Percentiles rank a stretch among this genome's conserved stretches.
Evolutionary conservation across 345 rosid genomes (phyloP).

Genomic region (Nephelium lappaceum): DNA sequence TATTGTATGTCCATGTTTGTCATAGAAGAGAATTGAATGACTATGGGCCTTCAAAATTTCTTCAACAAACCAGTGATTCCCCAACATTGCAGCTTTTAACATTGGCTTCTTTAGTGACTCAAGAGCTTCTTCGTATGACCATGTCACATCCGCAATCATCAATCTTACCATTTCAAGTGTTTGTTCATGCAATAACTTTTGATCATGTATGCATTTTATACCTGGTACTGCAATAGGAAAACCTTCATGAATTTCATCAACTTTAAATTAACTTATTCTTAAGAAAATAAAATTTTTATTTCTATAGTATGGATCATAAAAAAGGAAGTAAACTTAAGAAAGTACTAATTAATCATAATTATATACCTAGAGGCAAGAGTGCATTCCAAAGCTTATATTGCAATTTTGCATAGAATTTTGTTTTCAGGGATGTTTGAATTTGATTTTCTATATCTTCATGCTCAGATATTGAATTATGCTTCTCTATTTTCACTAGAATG

Average conservation of each 20-base stretch:
- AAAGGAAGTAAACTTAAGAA: no score
- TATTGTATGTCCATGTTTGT: not conserved
- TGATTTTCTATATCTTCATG: not conserved
- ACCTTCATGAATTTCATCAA: not conserved
- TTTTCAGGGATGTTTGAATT: no score
- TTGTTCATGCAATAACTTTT: not conserved
- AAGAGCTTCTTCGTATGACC: not conserved
- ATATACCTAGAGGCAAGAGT: not conserved
- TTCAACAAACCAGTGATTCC: not conserved
- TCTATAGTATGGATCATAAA: no score
- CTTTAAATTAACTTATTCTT: not conserved
- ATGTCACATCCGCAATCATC: not conserved
- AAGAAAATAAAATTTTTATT: no score
- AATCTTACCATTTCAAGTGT: not conserved
- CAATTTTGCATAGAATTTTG: not conserved
- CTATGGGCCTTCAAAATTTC: not conserved
- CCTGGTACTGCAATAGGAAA: not conserved
- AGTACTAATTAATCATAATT: no score
- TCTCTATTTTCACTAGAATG: not conserved
- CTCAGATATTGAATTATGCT: not conserved
- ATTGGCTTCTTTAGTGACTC: not conserved
- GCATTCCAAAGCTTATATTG: not conserved
- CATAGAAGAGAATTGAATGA: accelerated
- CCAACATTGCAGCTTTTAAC: not conserved
- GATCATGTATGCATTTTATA: not conserved